Evolutionary conservation across 306 rosid genomes (phyloP).

Genomic region (Argentina anserina): DNA sequence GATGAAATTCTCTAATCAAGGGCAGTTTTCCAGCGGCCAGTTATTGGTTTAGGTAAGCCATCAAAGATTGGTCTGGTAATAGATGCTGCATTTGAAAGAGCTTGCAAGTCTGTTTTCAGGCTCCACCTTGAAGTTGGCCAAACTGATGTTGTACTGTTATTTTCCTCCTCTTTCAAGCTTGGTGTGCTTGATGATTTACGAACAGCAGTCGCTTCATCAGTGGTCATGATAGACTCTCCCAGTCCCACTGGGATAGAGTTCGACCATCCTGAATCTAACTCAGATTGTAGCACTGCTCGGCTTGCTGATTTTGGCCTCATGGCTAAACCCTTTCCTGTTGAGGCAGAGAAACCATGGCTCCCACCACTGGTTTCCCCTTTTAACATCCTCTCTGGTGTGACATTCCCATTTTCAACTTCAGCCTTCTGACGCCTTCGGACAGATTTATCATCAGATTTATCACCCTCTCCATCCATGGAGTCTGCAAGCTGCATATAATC

Average conservation of each 20-base stretch:
- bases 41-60: conserved; percentile 77
- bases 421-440: conserved; percentile 75
- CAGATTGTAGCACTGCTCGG: conserved; percentile 40
- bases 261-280: conserved; percentile 55
- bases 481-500: conserved; percentile 36
- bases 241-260: conserved; percentile 60
- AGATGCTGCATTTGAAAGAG: conserved; percentile 46
- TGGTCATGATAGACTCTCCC: conserved; percentile 60
- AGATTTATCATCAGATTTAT: conserved; percentile 65
- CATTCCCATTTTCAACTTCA: conserved; percentile 50
- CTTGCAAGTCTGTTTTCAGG: conserved; percentile 70
- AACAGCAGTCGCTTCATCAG: conserved; percentile 43
- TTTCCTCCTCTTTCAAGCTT: conserved; percentile 70
- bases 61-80: conserved; percentile 66
- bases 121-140: conserved; percentile 69
- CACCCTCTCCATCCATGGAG: conserved; percentile 45
- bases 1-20: conserved; percentile 54
- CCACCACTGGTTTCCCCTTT: conserved; percentile 55
- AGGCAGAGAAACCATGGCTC: conserved; percentile 44
- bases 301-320: conserved; percentile 71
- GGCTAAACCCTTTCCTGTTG: conserved; percentile 58
- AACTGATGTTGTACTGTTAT: conserved; percentile 34
- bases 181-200: conserved; percentile 66
- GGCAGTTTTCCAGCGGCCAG: conserved; percentile 79
- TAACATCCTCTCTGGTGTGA: conserved; percentile 49